Base-by-base conservation (phyloP, 495 filamentous ascomycete genomes). In the Aspergillus kassunensis region DNA sequence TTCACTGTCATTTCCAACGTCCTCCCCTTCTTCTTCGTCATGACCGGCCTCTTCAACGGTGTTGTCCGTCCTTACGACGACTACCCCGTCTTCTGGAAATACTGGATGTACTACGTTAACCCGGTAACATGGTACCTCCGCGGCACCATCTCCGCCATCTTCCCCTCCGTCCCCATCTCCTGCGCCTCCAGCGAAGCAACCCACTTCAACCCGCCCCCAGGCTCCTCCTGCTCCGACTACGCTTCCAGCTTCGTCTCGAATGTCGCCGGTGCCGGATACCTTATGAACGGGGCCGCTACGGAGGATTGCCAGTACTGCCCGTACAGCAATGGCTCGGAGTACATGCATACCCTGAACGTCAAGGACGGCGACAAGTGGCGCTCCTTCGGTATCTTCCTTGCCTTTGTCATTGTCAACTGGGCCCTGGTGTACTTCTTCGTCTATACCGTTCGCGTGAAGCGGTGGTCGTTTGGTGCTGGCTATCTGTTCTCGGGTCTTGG, bases 391-490 rank as follows among this genome's bases (percentile, higher is more conserved):
- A 86, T 92, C 49, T 91, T 91, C 73, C 45, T 89, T 29, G 81
- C 78, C 1, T 91, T 91, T 67, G 84, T 84, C 24, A 74, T 91
- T 18, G 83, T 80, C 46, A 92, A 92, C 60, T 92, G 85, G 83
- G 61, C 71, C 33, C 74, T 92, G 39, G 85, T 95, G 0, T 92
- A 91, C 66, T 91, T 95, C 73, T 89, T 95, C 54, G 80, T 92
- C 46, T 93, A 88, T 64, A 86, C 85, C 1, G 81, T 90, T 4
- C 74, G 88, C 15, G 80, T 93, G 40, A 78, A 78, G 53, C 79
- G 84, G 6, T 90, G 85, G 87, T 79, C 70, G 9, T 91, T 91
- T 58, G 88, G 88, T 0, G 69, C 90, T 34, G 80, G 83, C 0
- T 72, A 70, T 48, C 13, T 87, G 7, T 84, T 83, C n/a, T n/a